Percentiles rank a stretch among this genome's conserved stretches.
Conservation (phyloP, 1,139 yeast genomes). For the Geotrichum carabidarum region DNA sequence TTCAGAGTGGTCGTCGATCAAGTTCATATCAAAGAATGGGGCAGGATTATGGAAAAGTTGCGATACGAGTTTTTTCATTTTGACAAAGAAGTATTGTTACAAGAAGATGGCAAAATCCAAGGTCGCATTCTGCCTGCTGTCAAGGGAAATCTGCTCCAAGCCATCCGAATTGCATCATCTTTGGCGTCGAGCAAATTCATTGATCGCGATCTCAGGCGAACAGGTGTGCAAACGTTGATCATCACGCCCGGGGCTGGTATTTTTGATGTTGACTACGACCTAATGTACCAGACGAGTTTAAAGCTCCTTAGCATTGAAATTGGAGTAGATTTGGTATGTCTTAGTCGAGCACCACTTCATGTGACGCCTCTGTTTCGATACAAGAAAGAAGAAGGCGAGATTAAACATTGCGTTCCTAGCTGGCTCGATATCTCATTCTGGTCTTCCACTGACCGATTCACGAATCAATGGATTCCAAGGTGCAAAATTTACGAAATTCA, state of each 20-base stretch:
- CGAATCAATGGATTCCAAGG: conserved; percentile 79
- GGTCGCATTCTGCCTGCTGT: conserved; percentile 67
- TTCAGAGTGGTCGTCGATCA: conserved; percentile 94
- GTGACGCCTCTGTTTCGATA: conserved; percentile 84
- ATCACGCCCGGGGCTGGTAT: conserved; percentile 92
- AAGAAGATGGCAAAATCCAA: conserved; percentile 38
- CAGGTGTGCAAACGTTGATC: conserved; percentile 77
- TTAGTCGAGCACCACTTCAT: conserved; percentile 88
- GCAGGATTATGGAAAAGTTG: conserved; percentile 80
- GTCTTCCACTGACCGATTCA: conserved; percentile 43
- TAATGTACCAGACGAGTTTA: conserved; percentile 68
- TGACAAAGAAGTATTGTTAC: conserved; percentile 61
- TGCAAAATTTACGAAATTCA: conserved; percentile 92
- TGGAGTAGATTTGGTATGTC: conserved; percentile 81
- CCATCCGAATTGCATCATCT: conserved; percentile 77
- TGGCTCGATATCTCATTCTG: conserved; percentile 96
- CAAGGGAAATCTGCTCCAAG: conserved; percentile 84
- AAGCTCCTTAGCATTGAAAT: conserved; percentile 73
- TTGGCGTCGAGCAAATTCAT: conserved; percentile 71
- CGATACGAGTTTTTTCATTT: conserved; percentile 81
- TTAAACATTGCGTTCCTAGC: conserved; percentile 71
- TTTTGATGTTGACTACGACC: conserved; percentile 82
- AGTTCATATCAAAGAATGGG: conserved; percentile 79
- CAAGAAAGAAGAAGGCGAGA: conserved; percentile 41
- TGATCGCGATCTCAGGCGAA: conserved; percentile 81